Conservation (phyloP, 2,329 filamentous ascomycete genomes). For the Fusarium luffae region DNA sequence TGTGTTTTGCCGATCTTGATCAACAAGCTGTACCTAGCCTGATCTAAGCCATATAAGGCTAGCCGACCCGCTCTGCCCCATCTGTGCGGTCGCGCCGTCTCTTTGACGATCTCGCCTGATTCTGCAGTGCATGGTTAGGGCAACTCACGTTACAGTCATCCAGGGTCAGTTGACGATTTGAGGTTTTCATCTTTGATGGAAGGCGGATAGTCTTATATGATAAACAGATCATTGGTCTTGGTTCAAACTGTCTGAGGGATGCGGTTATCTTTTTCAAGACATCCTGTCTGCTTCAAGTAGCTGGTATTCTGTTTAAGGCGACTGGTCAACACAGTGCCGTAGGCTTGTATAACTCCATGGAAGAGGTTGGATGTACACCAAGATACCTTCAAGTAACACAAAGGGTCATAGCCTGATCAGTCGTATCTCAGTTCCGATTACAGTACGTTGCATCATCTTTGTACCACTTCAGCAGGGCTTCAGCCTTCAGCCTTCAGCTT, state of each 20-base stretch:
- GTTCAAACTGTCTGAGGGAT: background rate
- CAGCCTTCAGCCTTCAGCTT: background rate
- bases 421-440: slow-evolving; percentile 11
- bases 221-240: no score
- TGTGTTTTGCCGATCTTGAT: slow-evolving; percentile 9
- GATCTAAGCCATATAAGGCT: slow-evolving; percentile 27
- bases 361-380: background rate
- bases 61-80: slow-evolving; percentile 36
- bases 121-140: slow-evolving; percentile 36
- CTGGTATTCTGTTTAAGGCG: background rate
- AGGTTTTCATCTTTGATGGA: background rate
- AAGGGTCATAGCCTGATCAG: slow-evolving; percentile 19
- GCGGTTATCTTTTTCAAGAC: background rate
- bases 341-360: background rate
- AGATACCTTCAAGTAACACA: slow-evolving; percentile 2
- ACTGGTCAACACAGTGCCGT: background rate
- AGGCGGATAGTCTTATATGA: background rate
- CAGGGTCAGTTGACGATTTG: slow-evolving; percentile 3
- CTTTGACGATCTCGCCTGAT: slow-evolving; percentile 44
- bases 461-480: slow-evolving; percentile 32
- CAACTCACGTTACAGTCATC: slow-evolving; percentile 36
- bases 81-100: slow-evolving; percentile 39
- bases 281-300: background rate
- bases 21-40: slow-evolving; percentile 3
- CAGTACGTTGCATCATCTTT: slow-evolving; percentile 37